A percentile compares a stretch with the other conserved stretches of the same genome.
phyloP scores from a whole-genome alignment of 441 rosid genomes.

The Mallotus japonicus region DNA sequence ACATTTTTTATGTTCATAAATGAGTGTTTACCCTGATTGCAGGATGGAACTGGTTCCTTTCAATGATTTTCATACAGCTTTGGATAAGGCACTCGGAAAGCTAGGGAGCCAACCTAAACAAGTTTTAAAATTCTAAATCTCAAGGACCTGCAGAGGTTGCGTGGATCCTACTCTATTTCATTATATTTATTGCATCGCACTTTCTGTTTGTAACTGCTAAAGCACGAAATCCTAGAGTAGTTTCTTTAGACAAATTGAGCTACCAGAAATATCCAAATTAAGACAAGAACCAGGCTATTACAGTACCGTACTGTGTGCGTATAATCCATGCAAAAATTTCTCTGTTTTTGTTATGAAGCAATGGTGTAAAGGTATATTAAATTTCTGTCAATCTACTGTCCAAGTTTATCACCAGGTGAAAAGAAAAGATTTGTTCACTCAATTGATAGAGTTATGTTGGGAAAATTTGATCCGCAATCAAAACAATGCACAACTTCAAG shows the following conservation, averaged over 20 bases:
- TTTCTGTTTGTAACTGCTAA: neutral
- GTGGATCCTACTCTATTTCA: neutral
- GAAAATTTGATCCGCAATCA: too few species aligned
- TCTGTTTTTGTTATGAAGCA: too few species aligned
- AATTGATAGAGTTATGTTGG: too few species aligned
- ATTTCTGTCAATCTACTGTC: too few species aligned
- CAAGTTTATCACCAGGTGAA: too few species aligned
- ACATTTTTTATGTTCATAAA: neutral
- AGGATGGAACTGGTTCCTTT: conserved; percentile 77
- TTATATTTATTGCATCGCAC: too few species aligned
- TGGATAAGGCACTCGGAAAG: conserved; percentile 73
- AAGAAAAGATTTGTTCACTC: too few species aligned
- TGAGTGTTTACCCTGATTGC: conserved; percentile 22
- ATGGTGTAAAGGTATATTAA: too few species aligned
- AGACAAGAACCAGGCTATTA: neutral
- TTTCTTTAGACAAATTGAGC: neutral
- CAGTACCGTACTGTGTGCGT: too few species aligned
- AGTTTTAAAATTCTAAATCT: conserved; percentile 60
- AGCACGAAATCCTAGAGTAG: neutral
- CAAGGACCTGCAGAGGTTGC: conserved; percentile 9
- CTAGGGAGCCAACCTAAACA: conserved; percentile 84
- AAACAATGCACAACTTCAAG: too few species aligned
- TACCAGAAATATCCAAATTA: neutral
- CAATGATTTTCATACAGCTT: conserved; percentile 51
- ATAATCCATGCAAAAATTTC: neutral